These are phyloP conservation scores for Hypoxylon sp. DNA, from an alignment of 2,329 filamentous ascomycete species.

Conservation along the genomic window DNA sequence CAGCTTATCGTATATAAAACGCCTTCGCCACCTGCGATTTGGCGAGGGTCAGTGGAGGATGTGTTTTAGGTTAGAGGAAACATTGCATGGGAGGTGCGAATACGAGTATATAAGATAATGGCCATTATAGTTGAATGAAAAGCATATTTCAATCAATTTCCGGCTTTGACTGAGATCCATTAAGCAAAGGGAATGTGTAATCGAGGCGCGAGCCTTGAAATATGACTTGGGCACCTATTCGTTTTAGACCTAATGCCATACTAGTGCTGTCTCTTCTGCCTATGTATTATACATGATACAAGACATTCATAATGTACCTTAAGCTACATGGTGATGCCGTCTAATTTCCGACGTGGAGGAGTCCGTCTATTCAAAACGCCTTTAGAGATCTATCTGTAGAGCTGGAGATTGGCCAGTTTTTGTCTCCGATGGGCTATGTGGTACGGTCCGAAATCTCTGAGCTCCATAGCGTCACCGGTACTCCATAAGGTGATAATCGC, in stretches of 20 bases:
- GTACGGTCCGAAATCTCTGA: neutral
- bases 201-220: neutral
- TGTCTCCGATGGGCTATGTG: neutral
- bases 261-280: neutral
- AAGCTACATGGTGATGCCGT: neutral
- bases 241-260: neutral
- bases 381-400: neutral
- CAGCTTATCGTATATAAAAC: conserved; percentile 25
- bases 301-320: neutral
- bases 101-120: conserved; percentile 29
- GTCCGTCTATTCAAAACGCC: neutral
- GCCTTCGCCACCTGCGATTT: conserved; percentile 1
- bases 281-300: neutral
- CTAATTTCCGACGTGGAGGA: neutral
- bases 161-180: neutral
- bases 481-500: too few relatives aligned
- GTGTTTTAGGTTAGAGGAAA: conserved; percentile 7
- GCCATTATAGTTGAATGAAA: conserved; percentile 32
- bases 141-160: conserved; percentile 17
- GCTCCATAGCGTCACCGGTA: neutral
- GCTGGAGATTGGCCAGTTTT: neutral
- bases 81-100: conserved; percentile 26
- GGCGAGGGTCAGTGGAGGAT: conserved; percentile 5
- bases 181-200: neutral
- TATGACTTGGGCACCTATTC: neutral